Base-by-base conservation (phyloP, 2,329 filamentous ascomycete species). In the Ceratocystis variospora region DNA sequence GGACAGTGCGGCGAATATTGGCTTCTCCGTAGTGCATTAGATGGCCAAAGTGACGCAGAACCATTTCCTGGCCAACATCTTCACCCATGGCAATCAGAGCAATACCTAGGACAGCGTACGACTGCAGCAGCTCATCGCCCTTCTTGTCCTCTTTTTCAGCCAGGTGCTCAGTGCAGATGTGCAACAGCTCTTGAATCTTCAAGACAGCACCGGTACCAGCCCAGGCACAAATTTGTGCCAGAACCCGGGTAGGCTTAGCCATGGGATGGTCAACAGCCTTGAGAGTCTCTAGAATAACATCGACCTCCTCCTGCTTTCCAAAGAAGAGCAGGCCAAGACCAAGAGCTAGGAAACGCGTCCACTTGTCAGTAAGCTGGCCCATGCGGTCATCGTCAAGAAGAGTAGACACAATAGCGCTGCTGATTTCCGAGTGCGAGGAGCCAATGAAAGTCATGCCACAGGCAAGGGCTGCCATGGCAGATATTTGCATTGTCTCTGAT, bases 11-110 rank as follows among this genome's bases (percentile, higher is more conserved):
- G 69, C 94, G 88, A 72, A 99, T 99, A 75, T 99, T 97, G 73
- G 92, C 83, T 76, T 96, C 93, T 70, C 95, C 94, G 73, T 99
- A 99, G 78, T 99, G 94, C 94, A 99, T 99, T 68, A 99, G 81
- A 75, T 99, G 94, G 62, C 92, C 94, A 72, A 99, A 97, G 73
- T 96, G 94, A 67, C 94, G 88, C 50, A 99, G 82, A 10, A 97
- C 92, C 94, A 99, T 99, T 74, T 99, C 94, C 75, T 99, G 94
- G 4, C 95, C 95, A 66, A 99, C 87, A 68, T 99, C 95, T 75
- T 99, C 94, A 68, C 94, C 94, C 94, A 99, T 99, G 17, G 93
- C 88, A 67, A 99, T 94, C 65, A 99, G 80, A 12, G 90, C 93
- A 67, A 99, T 86, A 71, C 94, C 95, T 67, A 99, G 83, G 2